phyloP scores from a whole-genome alignment of 768 basidiomycete species.

The Solioccasus polychromus region DNA sequence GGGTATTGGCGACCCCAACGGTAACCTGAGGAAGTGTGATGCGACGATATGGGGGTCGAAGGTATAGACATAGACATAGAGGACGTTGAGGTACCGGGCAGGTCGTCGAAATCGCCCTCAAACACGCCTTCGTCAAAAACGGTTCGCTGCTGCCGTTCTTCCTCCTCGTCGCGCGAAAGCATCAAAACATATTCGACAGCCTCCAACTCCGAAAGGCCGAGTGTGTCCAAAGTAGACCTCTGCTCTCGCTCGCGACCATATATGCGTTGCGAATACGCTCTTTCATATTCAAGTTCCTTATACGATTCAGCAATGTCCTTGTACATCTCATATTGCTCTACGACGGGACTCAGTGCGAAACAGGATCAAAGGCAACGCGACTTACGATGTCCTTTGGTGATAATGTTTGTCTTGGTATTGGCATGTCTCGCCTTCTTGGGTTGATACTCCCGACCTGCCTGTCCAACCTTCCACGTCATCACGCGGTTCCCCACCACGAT shows the following conservation, averaged over 20 bases:
- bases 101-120: conserved; percentile 43
- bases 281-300: conserved; percentile 51
- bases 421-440: conserved; percentile 34
- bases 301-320: conserved; percentile 61
- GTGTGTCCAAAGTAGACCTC: conserved; percentile 47
- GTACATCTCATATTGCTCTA: conserved; percentile 64
- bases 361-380: neutral
- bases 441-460: conserved; percentile 30
- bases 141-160: conserved; percentile 9
- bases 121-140: conserved; percentile 54
- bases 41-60: conserved; percentile 5
- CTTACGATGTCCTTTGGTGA: conserved; percentile 49
- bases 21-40: conserved; percentile 19
- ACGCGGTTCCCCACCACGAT: conserved; percentile 60
- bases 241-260: conserved; percentile 59
- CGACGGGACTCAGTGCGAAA: neutral
- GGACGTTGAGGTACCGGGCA: conserved; percentile 13
- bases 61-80: conserved; percentile 9
- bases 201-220: conserved; percentile 72
- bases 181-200: conserved; percentile 79
- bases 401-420: conserved; percentile 24
- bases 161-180: conserved; percentile 78
- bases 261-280: conserved; percentile 30
- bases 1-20: conserved; percentile 27
- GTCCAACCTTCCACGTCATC: conserved; percentile 66